Percentiles rank a stretch among this genome's conserved stretches.
Conservation (phyloP, 805 yeast species). For the Cyberlindnera maritima region DNA sequence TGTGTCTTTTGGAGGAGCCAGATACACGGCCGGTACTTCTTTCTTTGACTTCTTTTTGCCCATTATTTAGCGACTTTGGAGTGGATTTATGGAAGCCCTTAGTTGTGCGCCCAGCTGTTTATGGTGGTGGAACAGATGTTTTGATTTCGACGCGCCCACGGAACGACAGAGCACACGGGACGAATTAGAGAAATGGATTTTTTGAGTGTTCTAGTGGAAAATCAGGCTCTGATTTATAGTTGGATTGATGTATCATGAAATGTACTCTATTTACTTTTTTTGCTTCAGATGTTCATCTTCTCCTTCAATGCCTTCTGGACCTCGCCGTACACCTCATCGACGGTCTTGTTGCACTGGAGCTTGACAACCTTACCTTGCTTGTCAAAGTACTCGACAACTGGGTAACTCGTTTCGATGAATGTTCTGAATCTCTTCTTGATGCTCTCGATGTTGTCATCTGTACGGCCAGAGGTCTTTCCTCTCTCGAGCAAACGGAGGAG, state of each 20-base stretch:
- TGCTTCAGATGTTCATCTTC: slow-evolving; percentile 26
- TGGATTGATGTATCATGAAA: not conserved
- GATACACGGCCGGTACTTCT: slow-evolving; percentile 1
- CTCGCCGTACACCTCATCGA: slow-evolving; percentile 68
- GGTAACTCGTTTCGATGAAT: slow-evolving; percentile 86
- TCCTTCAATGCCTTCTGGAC: slow-evolving; percentile 65
- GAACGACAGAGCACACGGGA: too few species aligned
- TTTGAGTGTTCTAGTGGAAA: not conserved
- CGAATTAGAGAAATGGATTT: too few species aligned
- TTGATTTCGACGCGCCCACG: too few species aligned
- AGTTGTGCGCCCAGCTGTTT: not conserved
- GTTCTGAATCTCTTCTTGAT: slow-evolving; percentile 86
- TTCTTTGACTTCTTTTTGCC: slow-evolving; percentile 10
- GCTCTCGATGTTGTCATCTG: slow-evolving; percentile 90
- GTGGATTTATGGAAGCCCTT: too few species aligned
- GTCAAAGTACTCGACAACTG: slow-evolving; percentile 84
- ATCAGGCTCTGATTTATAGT: not conserved
- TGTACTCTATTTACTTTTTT: not conserved
- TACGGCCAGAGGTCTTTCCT: slow-evolving; percentile 92
- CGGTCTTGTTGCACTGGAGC: slow-evolving; percentile 75
- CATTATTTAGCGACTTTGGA: slow-evolving; percentile 5
- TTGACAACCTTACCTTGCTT: slow-evolving; percentile 72
- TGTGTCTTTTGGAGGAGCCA: slow-evolving; percentile 11
- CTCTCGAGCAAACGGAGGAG: slow-evolving; percentile 79
- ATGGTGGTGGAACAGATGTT: not conserved